Conservation (phyloP, 169 alveolate species). For the Besnoitia besnoiti region DNA sequence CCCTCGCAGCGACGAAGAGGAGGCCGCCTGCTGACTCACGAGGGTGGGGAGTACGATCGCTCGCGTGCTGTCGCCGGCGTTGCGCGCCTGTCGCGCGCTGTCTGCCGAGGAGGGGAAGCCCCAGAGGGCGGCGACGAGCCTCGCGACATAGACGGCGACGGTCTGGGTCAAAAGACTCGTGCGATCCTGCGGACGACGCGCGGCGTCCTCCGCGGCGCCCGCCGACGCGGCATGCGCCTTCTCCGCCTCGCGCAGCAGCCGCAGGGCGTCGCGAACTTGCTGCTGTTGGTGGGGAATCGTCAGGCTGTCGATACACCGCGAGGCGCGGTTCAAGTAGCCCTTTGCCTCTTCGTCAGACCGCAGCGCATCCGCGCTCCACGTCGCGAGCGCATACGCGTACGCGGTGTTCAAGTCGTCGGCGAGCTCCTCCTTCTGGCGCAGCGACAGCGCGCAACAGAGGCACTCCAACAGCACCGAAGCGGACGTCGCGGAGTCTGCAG, state of each 20-base stretch:
- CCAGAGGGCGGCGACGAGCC: neutral
- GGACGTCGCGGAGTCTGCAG: neutral
- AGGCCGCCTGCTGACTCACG: neutral
- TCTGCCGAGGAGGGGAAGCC: neutral
- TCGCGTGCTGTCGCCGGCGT: neutral
- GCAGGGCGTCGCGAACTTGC: conserved; percentile 26
- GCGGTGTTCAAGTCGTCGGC: neutral
- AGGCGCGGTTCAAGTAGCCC: neutral
- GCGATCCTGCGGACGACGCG: neutral
- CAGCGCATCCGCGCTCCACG: neutral
- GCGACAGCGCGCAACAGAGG: neutral
- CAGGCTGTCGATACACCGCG: neutral
- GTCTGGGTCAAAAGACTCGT: neutral
- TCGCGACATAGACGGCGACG: neutral
- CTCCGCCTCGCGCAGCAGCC: conserved; percentile 28
- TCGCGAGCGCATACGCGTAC: neutral
- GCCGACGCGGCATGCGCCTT: neutral
- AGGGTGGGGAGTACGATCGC: neutral
- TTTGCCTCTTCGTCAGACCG: neutral
- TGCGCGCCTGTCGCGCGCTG: neutral
- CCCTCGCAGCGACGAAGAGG: neutral
- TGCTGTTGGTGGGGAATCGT: neutral
- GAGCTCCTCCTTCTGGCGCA: neutral
- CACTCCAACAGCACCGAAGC: neutral
- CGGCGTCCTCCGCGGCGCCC: neutral